Evolutionary conservation across 1,284 basidiomycete genomes (phyloP).

Genomic region (Chondrostereum purpureum): DNA sequence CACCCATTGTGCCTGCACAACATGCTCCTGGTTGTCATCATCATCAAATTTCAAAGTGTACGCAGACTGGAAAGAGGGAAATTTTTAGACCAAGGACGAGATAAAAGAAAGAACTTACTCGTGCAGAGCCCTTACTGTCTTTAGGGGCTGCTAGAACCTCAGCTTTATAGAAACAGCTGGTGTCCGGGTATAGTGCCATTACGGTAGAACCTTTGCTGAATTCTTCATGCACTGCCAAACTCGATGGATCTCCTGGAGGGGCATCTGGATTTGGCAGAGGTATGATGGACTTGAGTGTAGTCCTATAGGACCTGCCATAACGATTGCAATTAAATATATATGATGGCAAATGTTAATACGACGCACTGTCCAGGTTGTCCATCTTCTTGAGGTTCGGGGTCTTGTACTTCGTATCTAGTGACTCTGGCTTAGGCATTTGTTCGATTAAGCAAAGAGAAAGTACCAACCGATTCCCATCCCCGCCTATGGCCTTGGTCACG

Average conservation of each 20-base stretch:
- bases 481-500: constrained; percentile 60
- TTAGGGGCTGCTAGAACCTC: constrained; percentile 66
- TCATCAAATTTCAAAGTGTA: constrained; percentile 81
- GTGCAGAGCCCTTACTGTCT: constrained; percentile 40
- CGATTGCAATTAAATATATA: constrained; percentile 7
- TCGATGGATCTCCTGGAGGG: constrained; percentile 47
- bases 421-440: constrained; percentile 3
- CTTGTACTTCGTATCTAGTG: constrained; percentile 72
- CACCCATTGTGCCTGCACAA: constrained; percentile 65
- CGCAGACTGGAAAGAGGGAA: constrained; percentile 35
- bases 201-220: constrained; percentile 68
- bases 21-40: constrained; percentile 73
- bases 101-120: constrained; percentile 34
- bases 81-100: constrained; percentile 11
- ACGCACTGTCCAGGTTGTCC: constrained; percentile 64
- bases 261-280: constrained; percentile 70
- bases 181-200: constrained; percentile 79
- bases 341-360: background rate
- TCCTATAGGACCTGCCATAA: constrained; percentile 51
- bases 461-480: constrained; percentile 58
- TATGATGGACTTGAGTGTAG: constrained; percentile 62
- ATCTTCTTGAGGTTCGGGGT: constrained; percentile 72
- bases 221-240: constrained; percentile 62
- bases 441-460: constrained; percentile 7
- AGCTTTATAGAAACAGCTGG: constrained; percentile 80